A percentile compares a stretch with the other conserved stretches of the same genome.
These are phyloP conservation scores for Naganishia antarctica DNA, from an alignment of 768 basidiomycete genomes.

Conservation along the genomic window DNA sequence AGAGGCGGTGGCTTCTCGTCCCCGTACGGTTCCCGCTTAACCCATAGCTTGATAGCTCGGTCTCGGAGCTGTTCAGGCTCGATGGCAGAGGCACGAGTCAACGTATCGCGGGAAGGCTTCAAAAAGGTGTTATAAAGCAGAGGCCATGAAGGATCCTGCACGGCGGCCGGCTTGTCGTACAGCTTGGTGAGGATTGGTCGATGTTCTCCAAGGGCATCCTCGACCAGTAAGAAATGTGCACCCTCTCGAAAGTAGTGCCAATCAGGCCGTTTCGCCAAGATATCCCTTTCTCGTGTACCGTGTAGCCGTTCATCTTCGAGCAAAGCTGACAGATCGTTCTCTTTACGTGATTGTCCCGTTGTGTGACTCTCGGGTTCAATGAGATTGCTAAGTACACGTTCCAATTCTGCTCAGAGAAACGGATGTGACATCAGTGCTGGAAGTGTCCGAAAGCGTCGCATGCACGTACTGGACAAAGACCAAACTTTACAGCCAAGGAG, in stretches of 20 bases:
- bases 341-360: conserved; percentile 33
- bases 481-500: conserved; percentile 80
- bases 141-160: conserved; percentile 61
- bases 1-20: conserved; percentile 14
- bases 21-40: conserved; percentile 26
- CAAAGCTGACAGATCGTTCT: conserved; percentile 49
- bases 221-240: conserved; percentile 78
- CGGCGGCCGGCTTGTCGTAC: conserved; percentile 58
- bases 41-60: conserved; percentile 41
- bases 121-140: conserved; percentile 57
- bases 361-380: conserved; percentile 31
- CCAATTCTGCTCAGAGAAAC: conserved; percentile 45
- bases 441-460: not conserved
- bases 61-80: conserved; percentile 38
- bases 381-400: conserved; percentile 45
- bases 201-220: conserved; percentile 76
- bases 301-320: conserved; percentile 74
- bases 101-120: conserved; percentile 10
- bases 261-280: conserved; percentile 77
- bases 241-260: conserved; percentile 76
- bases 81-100: not conserved
- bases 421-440: not conserved
- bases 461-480: conserved; percentile 56
- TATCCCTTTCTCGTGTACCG: conserved; percentile 87
- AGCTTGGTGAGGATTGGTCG: conserved; percentile 81